Conservation (phyloP, 2,329 filamentous ascomycete genomes). For the Venturia pyrina region DNA sequence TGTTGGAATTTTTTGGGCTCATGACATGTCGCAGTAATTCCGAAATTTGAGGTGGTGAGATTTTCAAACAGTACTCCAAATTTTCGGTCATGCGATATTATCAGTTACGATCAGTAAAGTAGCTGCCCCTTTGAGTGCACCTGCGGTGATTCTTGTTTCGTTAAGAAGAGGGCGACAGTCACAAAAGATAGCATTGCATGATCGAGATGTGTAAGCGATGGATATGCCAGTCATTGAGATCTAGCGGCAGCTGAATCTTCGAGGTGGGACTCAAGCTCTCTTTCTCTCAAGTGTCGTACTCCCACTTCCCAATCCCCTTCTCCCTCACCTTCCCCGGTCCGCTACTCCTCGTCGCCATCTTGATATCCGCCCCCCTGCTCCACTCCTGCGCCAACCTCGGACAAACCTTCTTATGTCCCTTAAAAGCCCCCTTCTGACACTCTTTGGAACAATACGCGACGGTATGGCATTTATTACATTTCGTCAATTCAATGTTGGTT, state of each 20-base stretch:
- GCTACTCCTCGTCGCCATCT: neutral
- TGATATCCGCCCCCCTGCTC: conserved; percentile 14
- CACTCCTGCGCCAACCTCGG: conserved; percentile 22
- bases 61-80: neutral
- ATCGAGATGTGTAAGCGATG: neutral
- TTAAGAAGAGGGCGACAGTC: neutral
- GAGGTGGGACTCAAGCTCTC: neutral
- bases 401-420: conserved; percentile 4
- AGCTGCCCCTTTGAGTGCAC: neutral
- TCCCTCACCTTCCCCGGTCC: neutral
- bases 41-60: neutral
- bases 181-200: neutral
- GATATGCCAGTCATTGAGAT: neutral
- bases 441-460: neutral
- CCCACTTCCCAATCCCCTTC: conserved; percentile 7
- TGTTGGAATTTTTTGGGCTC: neutral
- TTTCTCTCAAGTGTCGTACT: neutral
- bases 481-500: neutral
- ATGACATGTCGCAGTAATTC: neutral
- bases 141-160: neutral
- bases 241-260: neutral
- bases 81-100: neutral
- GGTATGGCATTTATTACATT: neutral
- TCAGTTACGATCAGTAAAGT: neutral
- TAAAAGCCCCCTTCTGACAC: neutral